A percentile compares a stretch with the other conserved stretches of the same genome.
phyloP scores from a whole-genome alignment of 805 yeast genomes.

The Hanseniaspora opuntiae region DNA sequence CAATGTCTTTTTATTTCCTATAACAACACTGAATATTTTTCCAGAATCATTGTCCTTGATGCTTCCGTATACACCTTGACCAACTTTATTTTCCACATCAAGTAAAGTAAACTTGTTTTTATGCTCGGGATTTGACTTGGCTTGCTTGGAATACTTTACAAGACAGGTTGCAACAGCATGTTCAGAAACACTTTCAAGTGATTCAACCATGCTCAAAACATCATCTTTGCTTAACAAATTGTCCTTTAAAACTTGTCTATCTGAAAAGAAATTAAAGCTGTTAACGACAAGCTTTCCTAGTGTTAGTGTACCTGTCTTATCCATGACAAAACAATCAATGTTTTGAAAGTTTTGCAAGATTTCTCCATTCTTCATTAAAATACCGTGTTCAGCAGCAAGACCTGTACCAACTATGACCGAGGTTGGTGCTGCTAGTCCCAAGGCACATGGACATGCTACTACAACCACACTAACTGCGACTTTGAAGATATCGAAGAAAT shows the following conservation, averaged over 20 bases:
- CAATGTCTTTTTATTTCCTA: constrained; percentile 44
- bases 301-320: constrained; percentile 92
- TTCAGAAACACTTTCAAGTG: constrained; percentile 58
- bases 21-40: constrained; percentile 25
- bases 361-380: constrained; percentile 86
- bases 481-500: constrained; percentile 54
- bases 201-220: constrained; percentile 43
- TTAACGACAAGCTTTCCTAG: constrained; percentile 57
- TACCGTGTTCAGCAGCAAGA: constrained; percentile 80
- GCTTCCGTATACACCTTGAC: constrained; percentile 27
- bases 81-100: constrained; percentile 25
- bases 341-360: constrained; percentile 60
- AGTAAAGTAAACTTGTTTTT: constrained; percentile 13
- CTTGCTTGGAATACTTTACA: constrained; percentile 26
- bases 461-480: constrained; percentile 84
- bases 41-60: constrained; percentile 18
- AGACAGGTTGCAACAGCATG: constrained; percentile 82
- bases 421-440: constrained; percentile 95
- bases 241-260: constrained; percentile 10
- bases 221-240: constrained; percentile 14
- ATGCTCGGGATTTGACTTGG: neutral
- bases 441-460: constrained; percentile 97
- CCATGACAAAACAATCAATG: constrained; percentile 61
- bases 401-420: constrained; percentile 99
- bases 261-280: constrained; percentile 15